Evolutionary conservation across 1,284 basidiomycete genomes (phyloP), one percentile per base, ranked within the genome.

Genomic region (Volvariella surrecta): DNA sequence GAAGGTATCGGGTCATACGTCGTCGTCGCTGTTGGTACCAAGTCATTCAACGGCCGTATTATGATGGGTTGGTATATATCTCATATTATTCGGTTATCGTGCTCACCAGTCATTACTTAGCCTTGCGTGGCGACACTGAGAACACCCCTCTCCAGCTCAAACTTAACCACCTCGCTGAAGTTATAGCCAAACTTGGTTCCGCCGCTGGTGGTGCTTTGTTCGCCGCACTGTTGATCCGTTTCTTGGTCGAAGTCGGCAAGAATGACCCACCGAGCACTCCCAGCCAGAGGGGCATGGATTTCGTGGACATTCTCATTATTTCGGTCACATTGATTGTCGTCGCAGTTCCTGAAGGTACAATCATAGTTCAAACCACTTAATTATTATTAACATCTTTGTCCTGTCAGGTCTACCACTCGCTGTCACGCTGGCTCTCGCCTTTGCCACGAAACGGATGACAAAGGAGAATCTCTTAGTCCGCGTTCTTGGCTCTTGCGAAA

Each of bases 371-470:
- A 32, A n/a, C 38, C 38, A 22, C 32, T 39, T 20, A 11, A n/a
- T 9, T 28, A 28, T 46, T 32, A 28, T 42, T 41, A 44, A 43
- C 39, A 31, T 17, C 40, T 57, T 28, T 53, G 49, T 22, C 15
- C 8, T 43, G 18, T 45, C 37, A 86, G 89, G 94, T 62, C 72
- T 99, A 8, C 95, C 95, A 10, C 75, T 99, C 40, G 96, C 96
- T 39, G 93, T 98, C 45, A 98, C 94, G 0, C 78, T 99, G 35
- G 95, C 96, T 0, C 73, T 99, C 18, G 91, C 95, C 0, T 98
- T 98, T 58, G 95, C 95, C 0, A 99, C 95, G 38, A 94, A 90
- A 58, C 82, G 94, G 20, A 99, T 99, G 95, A 91, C 93, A 15
- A 78, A 84, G 58, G 88, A 93, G 62, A 95, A 95, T 48, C 71